A percentile compares a stretch with the other conserved stretches of the same genome.
Conservation (phyloP, 441 rosid species). For the Arabidopsis lyrata region DNA sequence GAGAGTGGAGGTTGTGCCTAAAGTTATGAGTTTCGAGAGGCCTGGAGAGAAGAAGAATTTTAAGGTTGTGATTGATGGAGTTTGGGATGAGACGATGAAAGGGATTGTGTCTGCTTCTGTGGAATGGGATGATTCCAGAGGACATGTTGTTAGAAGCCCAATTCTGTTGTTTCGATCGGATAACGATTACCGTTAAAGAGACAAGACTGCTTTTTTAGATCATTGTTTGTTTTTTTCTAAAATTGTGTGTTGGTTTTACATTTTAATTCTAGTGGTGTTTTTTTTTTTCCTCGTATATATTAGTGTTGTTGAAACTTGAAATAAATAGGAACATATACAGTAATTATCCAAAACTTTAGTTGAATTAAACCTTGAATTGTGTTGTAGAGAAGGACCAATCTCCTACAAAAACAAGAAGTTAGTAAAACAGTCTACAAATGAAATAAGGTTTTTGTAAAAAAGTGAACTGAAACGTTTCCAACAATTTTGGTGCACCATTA, state of each 20-base stretch:
- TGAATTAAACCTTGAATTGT: no score
- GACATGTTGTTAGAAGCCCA: conserved; percentile 64
- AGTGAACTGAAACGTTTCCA: no score
- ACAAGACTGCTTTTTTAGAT: neutral
- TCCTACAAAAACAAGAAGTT: neutral
- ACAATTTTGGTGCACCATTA: neutral
- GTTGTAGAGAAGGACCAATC: neutral
- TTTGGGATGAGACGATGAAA: conserved; percentile 31
- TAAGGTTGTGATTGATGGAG: conserved; percentile 62
- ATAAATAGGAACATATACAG: neutral
- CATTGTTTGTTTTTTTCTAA: neutral
- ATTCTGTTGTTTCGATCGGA: conserved; percentile 52
- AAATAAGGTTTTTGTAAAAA: no score
- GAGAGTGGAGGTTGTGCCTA: conserved; percentile 51
- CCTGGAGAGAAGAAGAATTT: conserved; percentile 45
- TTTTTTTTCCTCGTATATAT: neutral
- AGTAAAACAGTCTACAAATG: no score
- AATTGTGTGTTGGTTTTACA: no score
- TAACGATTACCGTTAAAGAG: neutral
- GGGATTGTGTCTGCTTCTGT: conserved; percentile 58
- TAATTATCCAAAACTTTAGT: no score
- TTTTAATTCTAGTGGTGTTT: neutral
- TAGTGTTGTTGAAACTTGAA: neutral
- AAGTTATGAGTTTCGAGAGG: conserved; percentile 41
- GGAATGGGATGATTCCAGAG: conserved; percentile 65